phyloP scores from a whole-genome alignment of 805 yeast genomes.

The Citeromyces nyonsensis region DNA sequence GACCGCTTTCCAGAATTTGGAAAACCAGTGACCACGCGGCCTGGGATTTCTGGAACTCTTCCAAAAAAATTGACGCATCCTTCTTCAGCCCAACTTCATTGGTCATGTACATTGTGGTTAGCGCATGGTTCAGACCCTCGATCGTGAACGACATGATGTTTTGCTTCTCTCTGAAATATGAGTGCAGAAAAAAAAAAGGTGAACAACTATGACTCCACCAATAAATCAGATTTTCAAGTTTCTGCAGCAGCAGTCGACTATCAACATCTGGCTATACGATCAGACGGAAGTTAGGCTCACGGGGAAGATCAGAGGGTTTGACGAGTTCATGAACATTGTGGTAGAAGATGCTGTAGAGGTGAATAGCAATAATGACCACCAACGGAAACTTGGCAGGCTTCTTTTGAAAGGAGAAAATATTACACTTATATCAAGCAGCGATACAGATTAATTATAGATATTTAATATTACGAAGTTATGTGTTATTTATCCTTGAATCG shows the following conservation, averaged over 20 bases:
- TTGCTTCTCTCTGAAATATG: neutral
- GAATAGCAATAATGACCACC: slow-evolving; percentile 27
- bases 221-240: slow-evolving; percentile 81
- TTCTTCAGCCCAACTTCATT: slow-evolving; percentile 19
- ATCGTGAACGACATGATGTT: slow-evolving; percentile 2
- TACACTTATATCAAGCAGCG: slow-evolving; percentile 39
- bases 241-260: slow-evolving; percentile 67
- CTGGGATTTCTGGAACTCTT: slow-evolving; percentile 67
- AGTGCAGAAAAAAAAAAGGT: neutral
- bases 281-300: slow-evolving; percentile 64
- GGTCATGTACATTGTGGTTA: slow-evolving; percentile 22
- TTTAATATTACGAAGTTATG: too few species aligned
- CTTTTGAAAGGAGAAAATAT: slow-evolving; percentile 90
- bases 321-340: slow-evolving; percentile 86
- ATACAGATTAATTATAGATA: too few species aligned
- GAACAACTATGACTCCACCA: slow-evolving; percentile 53
- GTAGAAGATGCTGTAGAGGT: slow-evolving; percentile 53
- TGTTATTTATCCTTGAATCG: too few species aligned
- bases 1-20: slow-evolving; percentile 24
- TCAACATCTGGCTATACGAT: slow-evolving; percentile 82
- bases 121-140: slow-evolving; percentile 23
- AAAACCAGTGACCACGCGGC: slow-evolving; percentile 71
- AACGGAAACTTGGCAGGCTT: slow-evolving; percentile 53
- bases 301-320: slow-evolving; percentile 85
- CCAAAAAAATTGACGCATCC: slow-evolving; percentile 41